Percentiles rank a stretch among this genome's conserved stretches.
Evolutionary conservation across 176 grass and related monocot genomes (phyloP).

Genomic region (Eleusine coracana): DNA sequence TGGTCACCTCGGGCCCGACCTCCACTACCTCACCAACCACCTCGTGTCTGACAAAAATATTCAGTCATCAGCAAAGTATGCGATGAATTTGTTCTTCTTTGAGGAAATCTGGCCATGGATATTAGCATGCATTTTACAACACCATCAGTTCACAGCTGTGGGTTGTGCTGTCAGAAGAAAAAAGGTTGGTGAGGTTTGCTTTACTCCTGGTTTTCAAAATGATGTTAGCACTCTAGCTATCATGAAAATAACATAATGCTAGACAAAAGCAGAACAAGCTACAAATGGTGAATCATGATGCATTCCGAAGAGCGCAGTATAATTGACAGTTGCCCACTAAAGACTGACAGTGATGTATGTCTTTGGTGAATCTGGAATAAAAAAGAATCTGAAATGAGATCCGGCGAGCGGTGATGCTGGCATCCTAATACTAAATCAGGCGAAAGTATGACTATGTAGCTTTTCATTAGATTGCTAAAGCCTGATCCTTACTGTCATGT

Average conservation of each 20-base stretch:
- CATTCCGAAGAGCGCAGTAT: neutral
- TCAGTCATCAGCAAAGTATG: neutral
- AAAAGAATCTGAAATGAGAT: neutral
- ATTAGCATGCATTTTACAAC: neutral
- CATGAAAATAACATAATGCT: neutral
- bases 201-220: conserved; percentile 14
- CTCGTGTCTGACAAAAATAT: conserved; percentile 64
- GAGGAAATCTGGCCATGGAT: no score
- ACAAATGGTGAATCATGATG: neutral
- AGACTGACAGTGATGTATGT: neutral
- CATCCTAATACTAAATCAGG: neutral
- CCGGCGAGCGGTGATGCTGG: no score
- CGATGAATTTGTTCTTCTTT: neutral
- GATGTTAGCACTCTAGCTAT: conserved; percentile 1
- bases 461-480: neutral
- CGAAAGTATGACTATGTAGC: neutral
- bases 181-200: conserved; percentile 1
- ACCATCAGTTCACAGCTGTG: neutral
- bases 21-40: conserved; percentile 92
- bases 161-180: neutral
- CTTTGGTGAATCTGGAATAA: neutral
- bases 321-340: neutral
- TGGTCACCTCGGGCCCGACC: conserved; percentile 67
- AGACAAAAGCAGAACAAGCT: neutral
- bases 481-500: neutral